A percentile compares a stretch with the other conserved stretches of the same genome.
Conservation (phyloP, 257 asterid species). For the Catharanthus roseus region DNA sequence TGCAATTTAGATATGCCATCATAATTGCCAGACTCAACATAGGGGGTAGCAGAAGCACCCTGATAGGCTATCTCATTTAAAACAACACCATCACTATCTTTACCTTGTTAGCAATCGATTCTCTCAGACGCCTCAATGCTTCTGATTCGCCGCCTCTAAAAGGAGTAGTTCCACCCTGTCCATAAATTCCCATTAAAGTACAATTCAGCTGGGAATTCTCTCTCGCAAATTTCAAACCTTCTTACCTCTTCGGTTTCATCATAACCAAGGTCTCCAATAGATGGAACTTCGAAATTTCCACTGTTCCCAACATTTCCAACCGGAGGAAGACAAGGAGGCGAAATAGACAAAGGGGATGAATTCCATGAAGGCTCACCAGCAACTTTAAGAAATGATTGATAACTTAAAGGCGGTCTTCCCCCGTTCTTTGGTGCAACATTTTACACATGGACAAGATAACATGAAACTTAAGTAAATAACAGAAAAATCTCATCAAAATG, state of each 20-base stretch:
- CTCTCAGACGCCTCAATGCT: slow-evolving; percentile 73
- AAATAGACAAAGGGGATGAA: slow-evolving; percentile 48
- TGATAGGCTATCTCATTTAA: no score
- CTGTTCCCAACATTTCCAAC: slow-evolving; percentile 53
- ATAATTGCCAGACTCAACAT: neutral
- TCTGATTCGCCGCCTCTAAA: slow-evolving; percentile 95
- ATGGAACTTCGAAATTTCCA: slow-evolving; percentile 57
- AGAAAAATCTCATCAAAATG: neutral
- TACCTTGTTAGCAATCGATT: slow-evolving; percentile 70
- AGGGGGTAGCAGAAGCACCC: neutral
- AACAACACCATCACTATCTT: neutral
- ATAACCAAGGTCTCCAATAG: slow-evolving; percentile 72
- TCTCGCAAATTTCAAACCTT: neutral
- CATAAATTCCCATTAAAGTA: slow-evolving; percentile 13
- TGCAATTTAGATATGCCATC: neutral
- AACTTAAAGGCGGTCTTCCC: slow-evolving; percentile 78
- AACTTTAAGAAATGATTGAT: slow-evolving; percentile 79
- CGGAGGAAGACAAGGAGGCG: slow-evolving; percentile 53
- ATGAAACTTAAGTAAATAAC: slow-evolving; percentile 1
- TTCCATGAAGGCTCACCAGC: slow-evolving; percentile 89
- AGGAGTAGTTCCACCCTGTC: slow-evolving; percentile 66
- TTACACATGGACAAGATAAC: neutral
- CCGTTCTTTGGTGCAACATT: slow-evolving; percentile 50
- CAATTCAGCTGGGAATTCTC: slow-evolving; percentile 4
- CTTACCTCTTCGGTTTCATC: slow-evolving; percentile 56